These are phyloP conservation scores for Lactarius deliciosus DNA, from an alignment of 768 basidiomycete genomes.

Conservation along the genomic window DNA sequence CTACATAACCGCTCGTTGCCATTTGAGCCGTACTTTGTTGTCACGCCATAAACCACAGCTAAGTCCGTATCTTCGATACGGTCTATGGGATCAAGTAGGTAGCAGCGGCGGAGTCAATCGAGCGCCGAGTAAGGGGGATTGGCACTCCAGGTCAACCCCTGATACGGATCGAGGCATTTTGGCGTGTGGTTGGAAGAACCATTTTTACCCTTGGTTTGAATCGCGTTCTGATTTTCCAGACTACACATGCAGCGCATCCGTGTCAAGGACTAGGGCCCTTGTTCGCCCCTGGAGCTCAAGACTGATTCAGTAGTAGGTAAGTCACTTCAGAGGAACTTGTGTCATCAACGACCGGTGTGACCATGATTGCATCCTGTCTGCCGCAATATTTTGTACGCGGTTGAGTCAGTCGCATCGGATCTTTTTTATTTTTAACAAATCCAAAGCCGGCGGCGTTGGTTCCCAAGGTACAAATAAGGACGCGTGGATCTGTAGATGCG, in stretches of 20 bases:
- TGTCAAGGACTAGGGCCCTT: background rate
- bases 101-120: background rate
- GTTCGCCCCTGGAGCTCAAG: background rate
- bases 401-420: background rate
- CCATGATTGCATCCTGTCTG: background rate
- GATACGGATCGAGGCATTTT: background rate
- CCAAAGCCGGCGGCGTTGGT: background rate
- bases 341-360: background rate
- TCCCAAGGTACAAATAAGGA: background rate
- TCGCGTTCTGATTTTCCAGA: background rate
- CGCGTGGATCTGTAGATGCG: background rate
- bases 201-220: background rate
- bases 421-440: too few species aligned
- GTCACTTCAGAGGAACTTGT: background rate
- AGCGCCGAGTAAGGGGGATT: background rate
- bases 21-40: background rate
- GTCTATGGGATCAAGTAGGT: background rate
- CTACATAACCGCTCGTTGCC: background rate
- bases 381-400: background rate
- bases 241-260: background rate
- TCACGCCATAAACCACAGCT: background rate
- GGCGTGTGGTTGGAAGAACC: background rate
- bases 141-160: background rate
- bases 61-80: background rate
- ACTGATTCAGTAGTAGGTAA: background rate